phyloP scores from a whole-genome alignment of 2,329 filamentous ascomycete species.

The Trichophyton benhamiae region DNA sequence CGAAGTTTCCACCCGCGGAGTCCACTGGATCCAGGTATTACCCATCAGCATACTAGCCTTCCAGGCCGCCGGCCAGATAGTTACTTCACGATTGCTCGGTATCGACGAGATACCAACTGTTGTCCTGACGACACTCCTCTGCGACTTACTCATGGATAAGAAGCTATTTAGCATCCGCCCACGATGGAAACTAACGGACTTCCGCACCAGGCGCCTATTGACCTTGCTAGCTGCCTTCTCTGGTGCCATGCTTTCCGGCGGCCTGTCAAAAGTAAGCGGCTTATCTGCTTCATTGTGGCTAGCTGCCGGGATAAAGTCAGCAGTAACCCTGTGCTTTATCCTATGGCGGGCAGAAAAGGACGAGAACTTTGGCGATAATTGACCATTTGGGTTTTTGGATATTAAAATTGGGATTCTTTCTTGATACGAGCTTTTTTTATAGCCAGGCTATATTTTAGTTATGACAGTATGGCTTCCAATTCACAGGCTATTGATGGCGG shows the following conservation, averaged over 20 bases:
- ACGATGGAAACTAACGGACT: conserved; percentile 20
- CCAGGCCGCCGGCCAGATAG: conserved; percentile 31
- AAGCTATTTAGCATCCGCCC: conserved; percentile 15
- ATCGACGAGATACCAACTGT: conserved; percentile 32
- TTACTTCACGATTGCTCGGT: conserved; percentile 25
- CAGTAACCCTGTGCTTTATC: conserved; percentile 25
- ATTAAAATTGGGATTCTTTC: not conserved
- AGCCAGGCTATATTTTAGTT: not conserved
- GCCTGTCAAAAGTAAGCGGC: conserved; percentile 24
- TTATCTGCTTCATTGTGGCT: conserved; percentile 32
- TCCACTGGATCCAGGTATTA: conserved; percentile 27
- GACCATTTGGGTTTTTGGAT: not conserved
- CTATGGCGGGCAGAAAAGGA: conserved; percentile 23
- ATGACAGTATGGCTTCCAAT: not conserved
- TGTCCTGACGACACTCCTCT: conserved; percentile 30
- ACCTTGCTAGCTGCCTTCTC: conserved; percentile 29
- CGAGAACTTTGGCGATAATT: not conserved
- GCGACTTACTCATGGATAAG: conserved; percentile 29
- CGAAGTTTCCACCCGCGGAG: conserved; percentile 21
- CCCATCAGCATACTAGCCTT: conserved; percentile 31
- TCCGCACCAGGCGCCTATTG: conserved; percentile 25
- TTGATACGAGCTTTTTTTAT: not conserved
- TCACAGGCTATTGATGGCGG: not conserved
- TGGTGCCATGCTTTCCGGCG: conserved; percentile 31
- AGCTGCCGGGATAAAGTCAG: conserved; percentile 27